These are phyloP conservation scores for Aspergillus melleus DNA, from an alignment of 2,329 filamentous ascomycete species.

Conservation along the genomic window DNA sequence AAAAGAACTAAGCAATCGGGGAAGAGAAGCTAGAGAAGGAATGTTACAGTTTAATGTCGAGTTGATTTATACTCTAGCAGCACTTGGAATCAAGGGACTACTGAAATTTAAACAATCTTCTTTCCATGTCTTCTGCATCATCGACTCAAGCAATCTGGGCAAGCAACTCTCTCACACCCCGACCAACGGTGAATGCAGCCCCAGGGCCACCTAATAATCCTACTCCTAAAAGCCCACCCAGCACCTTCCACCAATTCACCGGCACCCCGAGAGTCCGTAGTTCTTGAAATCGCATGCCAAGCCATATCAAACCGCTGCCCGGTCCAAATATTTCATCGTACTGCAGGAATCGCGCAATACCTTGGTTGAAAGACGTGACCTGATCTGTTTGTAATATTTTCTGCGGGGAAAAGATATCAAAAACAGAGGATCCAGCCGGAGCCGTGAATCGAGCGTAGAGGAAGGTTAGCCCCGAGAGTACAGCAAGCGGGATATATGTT, in stretches of 20 bases:
- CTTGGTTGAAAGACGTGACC: not conserved
- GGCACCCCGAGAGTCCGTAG: constrained; percentile 1
- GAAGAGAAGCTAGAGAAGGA: too few species aligned
- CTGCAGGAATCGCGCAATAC: constrained; percentile 8
- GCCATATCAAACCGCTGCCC: constrained; percentile 7
- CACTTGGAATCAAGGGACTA: too few species aligned
- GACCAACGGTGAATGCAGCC: too few species aligned
- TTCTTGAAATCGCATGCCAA: not conserved
- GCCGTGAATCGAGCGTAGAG: not conserved
- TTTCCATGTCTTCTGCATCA: too few species aligned
- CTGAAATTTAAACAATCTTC: too few species aligned
- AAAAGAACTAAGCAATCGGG: not conserved
- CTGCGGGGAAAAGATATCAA: not conserved
- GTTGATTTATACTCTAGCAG: too few species aligned
- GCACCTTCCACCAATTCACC: constrained; percentile 1
- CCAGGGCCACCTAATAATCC: too few species aligned
- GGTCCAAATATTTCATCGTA: constrained; percentile 4
- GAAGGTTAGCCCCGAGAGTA: constrained; percentile 4
- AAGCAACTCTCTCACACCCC: too few species aligned
- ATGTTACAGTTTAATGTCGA: too few species aligned
- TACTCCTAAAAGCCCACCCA: not conserved
- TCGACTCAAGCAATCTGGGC: too few species aligned
- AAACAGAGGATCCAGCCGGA: not conserved
- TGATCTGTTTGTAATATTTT: not conserved
- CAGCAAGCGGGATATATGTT: constrained; percentile 4